Base-by-base conservation (phyloP, 176 grass and related monocot genomes). In the Zea luxurians region DNA sequence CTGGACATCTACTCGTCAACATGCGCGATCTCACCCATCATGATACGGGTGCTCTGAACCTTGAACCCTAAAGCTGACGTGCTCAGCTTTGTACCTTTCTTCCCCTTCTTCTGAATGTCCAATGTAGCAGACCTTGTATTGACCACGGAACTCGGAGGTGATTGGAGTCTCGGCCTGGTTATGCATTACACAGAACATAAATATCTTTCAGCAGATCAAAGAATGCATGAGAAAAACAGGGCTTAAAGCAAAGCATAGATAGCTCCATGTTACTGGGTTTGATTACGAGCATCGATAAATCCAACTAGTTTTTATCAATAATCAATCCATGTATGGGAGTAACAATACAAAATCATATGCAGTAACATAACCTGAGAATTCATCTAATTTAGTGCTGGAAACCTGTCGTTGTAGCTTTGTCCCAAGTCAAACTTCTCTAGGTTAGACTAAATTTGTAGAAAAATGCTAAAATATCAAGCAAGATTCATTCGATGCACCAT, bases 21-120 rank as follows among this genome's bases (percentile, higher is more conserved):
- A 27, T 0, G 11, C 46, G 27, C 88, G 68, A 99, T 91, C 77
- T 93, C 96, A 38, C 92, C 92, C 96, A 89, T 95, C 96, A 95
- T 93, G 68, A 95, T 87, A 20, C 89, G 83, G 82, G 76, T 91
- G 78, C 92, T 99, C 45, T 95, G 81, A 55, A 99, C 92, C 69
- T 90, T 83, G 83, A 99, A 99, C 10, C 92, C 90, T 65, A 95
- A 85, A 68, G 83, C 62, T 18, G 83, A 71, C 8, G 89, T 15
- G 52, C 61, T 87, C 61, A 95, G 86, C 85, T 86, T 99, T 60
- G 86, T 88, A 68, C 83, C 92, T 62, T 95, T 99, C 90, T 95
- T 99, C 17, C 72, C 90, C 81, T 95, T 99, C 74, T 93, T 99
- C 88, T 91, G 94, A 70, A 71, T 71, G 46, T 49, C 45, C 12